phyloP scores from a whole-genome alignment of 2,329 filamentous ascomycete genomes.

The Blastomyces emzantsi region DNA sequence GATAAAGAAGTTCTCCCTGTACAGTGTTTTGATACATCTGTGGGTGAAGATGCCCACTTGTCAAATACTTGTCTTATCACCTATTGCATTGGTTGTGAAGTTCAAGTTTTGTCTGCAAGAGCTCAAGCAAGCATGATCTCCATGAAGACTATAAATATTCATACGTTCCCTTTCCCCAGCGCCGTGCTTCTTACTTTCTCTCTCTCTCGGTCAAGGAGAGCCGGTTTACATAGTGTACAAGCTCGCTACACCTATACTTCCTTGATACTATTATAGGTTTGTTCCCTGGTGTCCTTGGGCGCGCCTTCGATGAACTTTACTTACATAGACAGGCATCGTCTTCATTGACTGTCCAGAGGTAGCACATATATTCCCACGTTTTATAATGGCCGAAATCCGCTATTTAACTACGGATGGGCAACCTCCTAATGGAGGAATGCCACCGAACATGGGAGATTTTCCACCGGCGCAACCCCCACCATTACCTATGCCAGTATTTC shows the following conservation, averaged over 20 bases:
- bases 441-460: constrained; percentile 17
- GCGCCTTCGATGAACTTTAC: not conserved
- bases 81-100: not conserved
- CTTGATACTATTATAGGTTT: not conserved
- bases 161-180: not conserved
- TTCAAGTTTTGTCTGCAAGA: not conserved
- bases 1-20: not conserved
- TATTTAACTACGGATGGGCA: constrained; percentile 25
- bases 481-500: constrained; percentile 1
- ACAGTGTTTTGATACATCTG: not conserved
- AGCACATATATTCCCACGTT: not conserved
- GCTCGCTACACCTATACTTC: not conserved
- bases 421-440: constrained; percentile 25
- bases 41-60: not conserved
- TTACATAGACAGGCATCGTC: not conserved
- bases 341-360: not conserved
- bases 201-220: not conserved
- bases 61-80: constrained; percentile 2
- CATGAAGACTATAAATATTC: constrained; percentile 2
- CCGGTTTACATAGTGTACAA: not conserved
- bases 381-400: constrained; percentile 12
- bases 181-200: not conserved
- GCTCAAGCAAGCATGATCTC: not conserved
- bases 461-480: constrained; percentile 7
- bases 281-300: not conserved